phyloP scores from a whole-genome alignment of 352 stramenopile species.

The Pythium monospermum region DNA sequence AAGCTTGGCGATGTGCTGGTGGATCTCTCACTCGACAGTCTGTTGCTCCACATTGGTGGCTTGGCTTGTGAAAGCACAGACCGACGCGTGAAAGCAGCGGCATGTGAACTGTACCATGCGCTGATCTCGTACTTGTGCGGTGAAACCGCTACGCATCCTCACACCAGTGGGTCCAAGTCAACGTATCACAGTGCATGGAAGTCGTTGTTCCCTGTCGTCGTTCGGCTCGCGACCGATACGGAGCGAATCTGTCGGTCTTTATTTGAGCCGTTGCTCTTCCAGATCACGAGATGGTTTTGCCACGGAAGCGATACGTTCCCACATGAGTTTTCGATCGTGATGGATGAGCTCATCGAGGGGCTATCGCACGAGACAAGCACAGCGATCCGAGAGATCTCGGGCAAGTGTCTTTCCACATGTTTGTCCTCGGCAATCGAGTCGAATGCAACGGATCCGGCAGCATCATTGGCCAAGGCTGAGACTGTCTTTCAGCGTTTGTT shows the following conservation, averaged over 20 bases:
- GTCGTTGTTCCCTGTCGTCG: slow-evolving; percentile 38
- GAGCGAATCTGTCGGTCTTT: slow-evolving; percentile 68
- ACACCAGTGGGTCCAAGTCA: slow-evolving; percentile 53
- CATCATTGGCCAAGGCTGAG: slow-evolving; percentile 25
- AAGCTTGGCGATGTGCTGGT: slow-evolving; percentile 37
- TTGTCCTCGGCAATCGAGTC: slow-evolving; percentile 41
- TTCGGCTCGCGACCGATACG: slow-evolving; percentile 53
- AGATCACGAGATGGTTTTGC: slow-evolving; percentile 67
- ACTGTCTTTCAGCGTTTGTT: slow-evolving; percentile 71
- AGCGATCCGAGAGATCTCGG: slow-evolving; percentile 56
- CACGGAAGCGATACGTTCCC: slow-evolving; percentile 48
- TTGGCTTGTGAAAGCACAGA: slow-evolving; percentile 50
- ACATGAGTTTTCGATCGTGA: slow-evolving; percentile 58
- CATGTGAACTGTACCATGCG: slow-evolving; percentile 66
- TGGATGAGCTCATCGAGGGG: slow-evolving; percentile 53
- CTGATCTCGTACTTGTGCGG: slow-evolving; percentile 66
- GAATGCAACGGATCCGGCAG: slow-evolving; percentile 3
- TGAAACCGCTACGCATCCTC: slow-evolving; percentile 59
- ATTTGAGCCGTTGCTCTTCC: slow-evolving; percentile 70
- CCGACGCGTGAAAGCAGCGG: slow-evolving; percentile 50
- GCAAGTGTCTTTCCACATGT: slow-evolving; percentile 48
- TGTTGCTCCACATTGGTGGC: slow-evolving; percentile 48
- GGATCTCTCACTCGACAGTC: slow-evolving; percentile 35
- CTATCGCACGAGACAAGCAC: slow-evolving; percentile 46
- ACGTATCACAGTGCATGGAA: slow-evolving; percentile 59